Conservation (phyloP, 176 grass and related monocot genomes). For the Oryza meyeriana region DNA sequence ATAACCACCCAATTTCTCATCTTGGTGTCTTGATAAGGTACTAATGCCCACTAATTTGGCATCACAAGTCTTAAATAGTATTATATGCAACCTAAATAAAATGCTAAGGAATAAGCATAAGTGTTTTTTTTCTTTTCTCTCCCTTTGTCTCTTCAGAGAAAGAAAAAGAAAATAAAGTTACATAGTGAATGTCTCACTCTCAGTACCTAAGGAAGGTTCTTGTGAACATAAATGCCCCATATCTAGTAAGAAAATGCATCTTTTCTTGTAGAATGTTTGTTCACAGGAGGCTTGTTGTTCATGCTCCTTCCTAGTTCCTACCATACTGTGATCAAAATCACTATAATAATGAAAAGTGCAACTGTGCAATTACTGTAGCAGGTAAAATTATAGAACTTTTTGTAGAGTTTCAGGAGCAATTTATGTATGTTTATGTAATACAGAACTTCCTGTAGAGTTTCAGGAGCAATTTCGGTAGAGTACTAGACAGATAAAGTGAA, state of each 20-base stretch:
- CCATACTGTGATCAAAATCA: constrained; percentile 15
- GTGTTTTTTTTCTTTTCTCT: neutral
- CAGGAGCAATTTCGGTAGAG: neutral
- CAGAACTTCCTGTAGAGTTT: neutral
- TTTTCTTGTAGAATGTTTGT: constrained; percentile 14
- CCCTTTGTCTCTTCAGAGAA: neutral
- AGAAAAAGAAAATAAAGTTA: neutral
- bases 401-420: neutral
- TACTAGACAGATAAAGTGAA: neutral
- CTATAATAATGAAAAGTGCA: neutral
- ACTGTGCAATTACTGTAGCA: neutral
- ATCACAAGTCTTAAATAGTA: constrained; percentile 30
- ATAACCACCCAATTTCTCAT: constrained; percentile 16
- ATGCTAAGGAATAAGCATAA: constrained; percentile 45
- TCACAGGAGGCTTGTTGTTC: neutral
- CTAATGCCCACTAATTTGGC: constrained; percentile 40
- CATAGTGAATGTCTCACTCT: constrained; percentile 30
- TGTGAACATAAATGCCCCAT: constrained; percentile 22
- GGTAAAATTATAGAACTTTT: neutral
- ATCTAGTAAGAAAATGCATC: constrained; percentile 33
- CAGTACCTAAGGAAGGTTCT: constrained; percentile 37
- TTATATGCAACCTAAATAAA: constrained; percentile 37
- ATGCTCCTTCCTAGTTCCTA: neutral
- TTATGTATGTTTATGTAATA: neutral
- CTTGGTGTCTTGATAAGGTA: constrained; percentile 31